A percentile compares a stretch with the other conserved stretches of the same genome.
phyloP scores from a whole-genome alignment of 805 yeast species.

The Naumovozyma baii region DNA sequence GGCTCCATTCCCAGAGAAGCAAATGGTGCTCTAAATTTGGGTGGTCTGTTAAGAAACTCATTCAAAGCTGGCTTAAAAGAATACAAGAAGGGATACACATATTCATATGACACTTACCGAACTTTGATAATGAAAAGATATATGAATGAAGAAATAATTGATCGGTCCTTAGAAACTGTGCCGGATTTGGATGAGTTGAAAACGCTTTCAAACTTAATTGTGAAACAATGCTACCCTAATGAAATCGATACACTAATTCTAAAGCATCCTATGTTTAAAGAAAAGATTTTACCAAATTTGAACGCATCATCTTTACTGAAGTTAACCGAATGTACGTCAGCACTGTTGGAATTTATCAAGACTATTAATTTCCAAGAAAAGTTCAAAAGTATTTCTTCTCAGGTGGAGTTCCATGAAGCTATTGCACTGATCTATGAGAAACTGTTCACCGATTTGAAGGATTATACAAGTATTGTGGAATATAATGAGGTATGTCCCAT shows the following conservation, averaged over 20 bases:
- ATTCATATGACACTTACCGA: conserved; percentile 28
- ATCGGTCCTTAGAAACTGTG: conserved; percentile 11
- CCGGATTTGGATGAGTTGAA: conserved; percentile 15
- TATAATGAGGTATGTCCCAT: conserved; percentile 22
- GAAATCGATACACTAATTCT: background rate
- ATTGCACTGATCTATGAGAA: conserved; percentile 16
- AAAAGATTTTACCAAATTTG: conserved; percentile 13
- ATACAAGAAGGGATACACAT: conserved; percentile 24
- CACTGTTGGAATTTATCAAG: conserved; percentile 9
- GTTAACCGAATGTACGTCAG: conserved; percentile 10
- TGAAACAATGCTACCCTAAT: conserved; percentile 3
- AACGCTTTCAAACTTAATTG: conserved; percentile 15
- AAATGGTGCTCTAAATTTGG: conserved; percentile 5
- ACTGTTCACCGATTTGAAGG: conserved; percentile 10
- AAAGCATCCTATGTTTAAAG: background rate
- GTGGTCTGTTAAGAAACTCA: conserved; percentile 20
- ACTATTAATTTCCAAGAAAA: conserved; percentile 21
- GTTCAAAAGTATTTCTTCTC: conserved; percentile 23
- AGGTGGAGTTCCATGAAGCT: conserved; percentile 20
- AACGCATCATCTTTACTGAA: conserved; percentile 19
- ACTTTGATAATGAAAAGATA: conserved; percentile 15
- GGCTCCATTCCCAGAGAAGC: background rate
- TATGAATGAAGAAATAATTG: conserved; percentile 14
- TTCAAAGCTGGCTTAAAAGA: conserved; percentile 20
- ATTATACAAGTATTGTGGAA: conserved; percentile 13